Base-by-base conservation (phyloP, 495 filamentous ascomycete genomes). In the Pyrenula aspistea region DNA sequence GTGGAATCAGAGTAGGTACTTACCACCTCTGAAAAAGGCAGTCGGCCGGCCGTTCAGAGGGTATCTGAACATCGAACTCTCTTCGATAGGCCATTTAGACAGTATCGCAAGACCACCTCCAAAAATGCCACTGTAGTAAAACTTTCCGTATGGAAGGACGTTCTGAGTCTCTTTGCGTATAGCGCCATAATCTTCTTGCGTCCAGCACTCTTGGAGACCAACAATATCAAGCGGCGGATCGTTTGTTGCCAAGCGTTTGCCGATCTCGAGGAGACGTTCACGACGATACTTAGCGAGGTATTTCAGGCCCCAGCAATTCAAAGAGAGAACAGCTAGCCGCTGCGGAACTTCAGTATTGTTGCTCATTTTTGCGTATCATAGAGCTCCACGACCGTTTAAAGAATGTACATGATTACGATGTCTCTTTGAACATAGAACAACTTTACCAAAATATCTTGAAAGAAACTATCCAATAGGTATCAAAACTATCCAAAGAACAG, bases 51-150 rank as follows among this genome's bases (percentile, higher is more conserved):
- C 94, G 67, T 96, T 96, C 22, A 98, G 75, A n/a, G 92, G 85
- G 66, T 96, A 98, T 4, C 73, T 72, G 61, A 80, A 76, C 88
- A 96, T 93, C 64, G 73, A 81, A 70, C 86, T 92, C 71, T 95
- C 89, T 60, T 91, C 89, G 62, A 98, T 89, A n/a, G 92, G 93
- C 90, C 89, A 97, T 77, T 82, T 81, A 12, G 89, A 94, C n/a
- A 98, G 75, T 57, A 98, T 95, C 19, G 84, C 94, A 24, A 98
- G 74, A 2, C 93, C 93, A 42, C 85, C 88, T 23, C 93, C 92
- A 62, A 96, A 91, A 36, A 88, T 85, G 22, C 89, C 93, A 61
- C 87, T 87, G 62, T 83, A 80, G 74, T 96, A 98, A 73, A 92
- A 96, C 68, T 98, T 98, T 25, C 83, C 90, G 66, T 95, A 87